These are phyloP conservation scores for Tulasnella calospora DNA, from an alignment of 768 basidiomycete species.

Conservation along the genomic window DNA sequence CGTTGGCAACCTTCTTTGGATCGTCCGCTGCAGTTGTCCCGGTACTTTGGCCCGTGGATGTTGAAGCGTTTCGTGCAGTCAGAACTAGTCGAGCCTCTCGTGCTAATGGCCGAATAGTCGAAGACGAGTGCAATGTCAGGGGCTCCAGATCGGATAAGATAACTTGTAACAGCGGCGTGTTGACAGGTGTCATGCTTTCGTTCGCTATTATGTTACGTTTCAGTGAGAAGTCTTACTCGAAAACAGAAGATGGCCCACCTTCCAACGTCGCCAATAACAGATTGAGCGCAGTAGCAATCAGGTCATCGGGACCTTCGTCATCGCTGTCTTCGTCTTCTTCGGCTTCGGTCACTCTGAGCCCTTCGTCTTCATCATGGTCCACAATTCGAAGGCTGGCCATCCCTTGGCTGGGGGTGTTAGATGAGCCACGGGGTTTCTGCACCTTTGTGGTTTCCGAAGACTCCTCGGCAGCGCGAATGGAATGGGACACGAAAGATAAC, in stretches of 20 bases:
- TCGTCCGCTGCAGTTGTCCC: slow-evolving; percentile 29
- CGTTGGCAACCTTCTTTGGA: slow-evolving; percentile 40
- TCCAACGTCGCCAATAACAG: slow-evolving; percentile 80
- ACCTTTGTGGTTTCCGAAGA: neutral
- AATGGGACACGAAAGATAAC: slow-evolving; percentile 76
- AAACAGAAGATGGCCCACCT: slow-evolving; percentile 44
- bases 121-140: slow-evolving; percentile 44
- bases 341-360: slow-evolving; percentile 37
- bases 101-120: slow-evolving; percentile 53
- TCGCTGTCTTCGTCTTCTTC: slow-evolving; percentile 52
- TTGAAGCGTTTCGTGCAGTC: slow-evolving; percentile 64
- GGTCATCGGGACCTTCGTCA: slow-evolving; percentile 47
- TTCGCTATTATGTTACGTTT: slow-evolving; percentile 37
- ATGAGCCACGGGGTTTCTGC: slow-evolving; percentile 33
- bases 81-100: slow-evolving; percentile 80
- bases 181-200: slow-evolving; percentile 54
- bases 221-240: neutral
- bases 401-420: slow-evolving; percentile 29
- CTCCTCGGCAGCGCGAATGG: slow-evolving; percentile 48
- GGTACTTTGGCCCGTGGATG: slow-evolving; percentile 31
- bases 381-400: slow-evolving; percentile 39
- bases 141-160: slow-evolving; percentile 64
- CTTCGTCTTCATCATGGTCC: slow-evolving; percentile 37
- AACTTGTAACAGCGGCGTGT: slow-evolving; percentile 60
- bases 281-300: slow-evolving; percentile 72